phyloP scores from a whole-genome alignment of 2,329 filamentous ascomycete species.

The Pseudogymnoascus sp. region DNA sequence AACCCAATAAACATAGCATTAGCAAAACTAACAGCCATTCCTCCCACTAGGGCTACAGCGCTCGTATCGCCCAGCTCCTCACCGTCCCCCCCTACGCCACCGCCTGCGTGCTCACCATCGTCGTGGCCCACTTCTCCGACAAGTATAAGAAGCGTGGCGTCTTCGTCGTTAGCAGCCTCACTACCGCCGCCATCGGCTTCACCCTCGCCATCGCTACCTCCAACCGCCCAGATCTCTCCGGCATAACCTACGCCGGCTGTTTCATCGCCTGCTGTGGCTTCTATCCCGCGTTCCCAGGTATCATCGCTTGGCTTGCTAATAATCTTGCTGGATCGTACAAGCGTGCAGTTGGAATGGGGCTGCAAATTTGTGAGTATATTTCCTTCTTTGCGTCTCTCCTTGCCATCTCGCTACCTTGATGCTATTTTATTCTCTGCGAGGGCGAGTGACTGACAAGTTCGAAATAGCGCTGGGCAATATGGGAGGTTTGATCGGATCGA shows the following conservation, averaged over 20 bases:
- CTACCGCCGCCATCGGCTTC: conserved; percentile 24
- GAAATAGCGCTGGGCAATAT: conserved; percentile 21
- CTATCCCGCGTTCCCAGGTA: conserved; percentile 35
- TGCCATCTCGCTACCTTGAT: background rate
- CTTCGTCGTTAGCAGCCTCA: conserved; percentile 48
- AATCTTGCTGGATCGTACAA: conserved; percentile 48
- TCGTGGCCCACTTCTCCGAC: conserved; percentile 48
- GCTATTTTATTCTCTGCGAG: background rate
- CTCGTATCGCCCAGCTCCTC: conserved; percentile 38
- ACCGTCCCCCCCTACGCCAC: conserved; percentile 46
- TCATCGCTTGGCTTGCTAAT: conserved; percentile 46
- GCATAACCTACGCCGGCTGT: conserved; percentile 32
- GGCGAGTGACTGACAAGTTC: background rate
- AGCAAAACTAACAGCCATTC: conserved; percentile 10
- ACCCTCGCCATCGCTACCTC: conserved; percentile 12
- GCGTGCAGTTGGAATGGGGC: conserved; percentile 52
- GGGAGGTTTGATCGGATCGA: conserved; percentile 15
- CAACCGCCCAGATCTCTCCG: background rate
- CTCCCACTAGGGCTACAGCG: conserved; percentile 21
- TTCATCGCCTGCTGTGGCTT: conserved; percentile 36
- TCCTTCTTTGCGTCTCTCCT: background rate
- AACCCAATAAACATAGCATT: conserved; percentile 34
- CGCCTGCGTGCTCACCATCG: conserved; percentile 50
- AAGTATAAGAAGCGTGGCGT: conserved; percentile 34
- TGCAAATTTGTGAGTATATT: conserved; percentile 39